Base-by-base conservation (phyloP, 2,329 filamentous ascomycete genomes). In the Scedosporium minutisporum region DNA sequence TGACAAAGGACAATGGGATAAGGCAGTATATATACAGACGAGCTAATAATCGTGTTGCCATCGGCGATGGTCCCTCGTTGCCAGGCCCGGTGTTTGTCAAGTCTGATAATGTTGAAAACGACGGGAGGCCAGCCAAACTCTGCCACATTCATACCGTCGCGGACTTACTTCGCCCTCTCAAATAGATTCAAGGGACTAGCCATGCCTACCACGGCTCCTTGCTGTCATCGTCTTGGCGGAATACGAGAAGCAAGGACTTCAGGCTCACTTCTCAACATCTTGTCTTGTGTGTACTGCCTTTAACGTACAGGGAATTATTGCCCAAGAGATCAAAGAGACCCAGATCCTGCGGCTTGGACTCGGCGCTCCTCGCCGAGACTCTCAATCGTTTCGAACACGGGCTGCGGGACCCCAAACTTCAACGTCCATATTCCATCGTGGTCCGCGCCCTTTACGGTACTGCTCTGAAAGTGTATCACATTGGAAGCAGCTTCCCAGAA, bases 401-500 rank as follows among this genome's bases (percentile, higher is more conserved):
- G 12, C 42, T 18, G 42, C 42, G n/a, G 14, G 4, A 18, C 42
- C n/a, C 42, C 42, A 46, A 18, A 46, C n/a, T 46, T 46, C 42
- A 46, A 46, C 42, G 12, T 42, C 69, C 69, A 71, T 27, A 71
- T 65, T 2, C 57, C 53, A 57, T 71, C 67, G 51, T 73, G 72
- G 53, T 73, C 69, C 7, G 70, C 59, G 4, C 65, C 66, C 21
- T 65, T 57, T 6, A 71, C 66, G 1, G 66, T 65, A 4, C 62
- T 63, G 23, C 67, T 69, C 14, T 33, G 55, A 14, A 14, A 14
- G 12, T 5, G 42, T 46, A 46, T 46, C n/a, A 18, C 42, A 46
- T 46, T 9, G 42, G 42, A 46, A 18, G 42, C 42, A 18, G 42
- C 42, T 46, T 14, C n/a, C 42, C 42, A 46, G 42, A 4, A 46